These are phyloP conservation scores for Podila minutissima DNA, from an alignment of 192 early-diverging fungal species.

Conservation along the genomic window DNA sequence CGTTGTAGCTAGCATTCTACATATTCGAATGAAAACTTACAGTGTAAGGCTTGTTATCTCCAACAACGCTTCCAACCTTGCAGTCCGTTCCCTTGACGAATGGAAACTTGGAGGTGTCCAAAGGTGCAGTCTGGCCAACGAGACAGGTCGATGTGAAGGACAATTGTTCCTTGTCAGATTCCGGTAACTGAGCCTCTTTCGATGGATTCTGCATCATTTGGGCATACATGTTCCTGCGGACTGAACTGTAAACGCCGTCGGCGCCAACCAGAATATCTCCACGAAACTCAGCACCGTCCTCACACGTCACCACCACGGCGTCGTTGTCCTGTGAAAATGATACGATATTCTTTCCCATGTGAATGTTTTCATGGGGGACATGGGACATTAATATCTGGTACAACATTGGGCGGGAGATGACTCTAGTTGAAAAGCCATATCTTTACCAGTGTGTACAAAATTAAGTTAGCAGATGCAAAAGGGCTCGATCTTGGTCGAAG, in stretches of 20 bases:
- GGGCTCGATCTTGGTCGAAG: background rate
- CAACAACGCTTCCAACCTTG: slow-evolving; percentile 27
- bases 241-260: slow-evolving; percentile 24
- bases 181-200: background rate
- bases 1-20: too few relatives aligned
- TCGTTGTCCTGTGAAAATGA: slow-evolving; percentile 3
- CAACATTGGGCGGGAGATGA: slow-evolving; percentile 21
- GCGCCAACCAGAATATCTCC: slow-evolving; percentile 36
- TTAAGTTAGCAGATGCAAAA: background rate
- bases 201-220: background rate
- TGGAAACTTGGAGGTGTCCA: slow-evolving; percentile 13
- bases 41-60: slow-evolving; percentile 32
- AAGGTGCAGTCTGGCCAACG: slow-evolving; percentile 19
- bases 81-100: slow-evolving; percentile 20
- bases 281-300: slow-evolving; percentile 6
- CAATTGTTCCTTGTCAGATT: slow-evolving; percentile 15
- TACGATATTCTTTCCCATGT: slow-evolving; percentile 15
- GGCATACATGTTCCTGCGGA: slow-evolving; percentile 13
- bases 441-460: background rate
- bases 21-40: slow-evolving; percentile 7
- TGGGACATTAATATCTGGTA: slow-evolving; percentile 25
- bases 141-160: slow-evolving; percentile 28
- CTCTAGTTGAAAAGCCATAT: slow-evolving; percentile 27
- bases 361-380: slow-evolving; percentile 8
- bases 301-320: slow-evolving; percentile 1